phyloP scores from a whole-genome alignment of 2,329 filamentous ascomycete genomes.

The Penicillium sp. region DNA sequence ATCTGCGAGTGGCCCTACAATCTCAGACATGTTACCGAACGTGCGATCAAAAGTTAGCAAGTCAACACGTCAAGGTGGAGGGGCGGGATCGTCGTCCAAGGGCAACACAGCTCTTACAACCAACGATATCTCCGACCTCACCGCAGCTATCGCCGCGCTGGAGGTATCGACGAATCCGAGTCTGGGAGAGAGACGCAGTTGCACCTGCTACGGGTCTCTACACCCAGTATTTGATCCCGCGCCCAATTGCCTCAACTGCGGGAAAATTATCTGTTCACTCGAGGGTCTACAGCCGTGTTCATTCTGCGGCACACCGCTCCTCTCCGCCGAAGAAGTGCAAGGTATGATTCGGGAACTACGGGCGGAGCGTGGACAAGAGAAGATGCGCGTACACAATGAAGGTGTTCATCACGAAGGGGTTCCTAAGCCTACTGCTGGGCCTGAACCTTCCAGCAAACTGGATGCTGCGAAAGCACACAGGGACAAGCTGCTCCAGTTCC shows the following conservation, averaged over 20 bases:
- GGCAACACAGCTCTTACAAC: slow-evolving; percentile 34
- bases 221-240: slow-evolving; percentile 88
- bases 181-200: slow-evolving; percentile 64
- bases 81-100: slow-evolving; percentile 66
- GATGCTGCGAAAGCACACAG: slow-evolving; percentile 72
- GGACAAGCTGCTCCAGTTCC: slow-evolving; percentile 76
- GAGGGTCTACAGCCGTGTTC: slow-evolving; percentile 94
- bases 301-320: slow-evolving; percentile 73
- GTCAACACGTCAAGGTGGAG: slow-evolving; percentile 67
- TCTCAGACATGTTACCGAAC: slow-evolving; percentile 69
- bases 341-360: slow-evolving; percentile 80
- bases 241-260: slow-evolving; percentile 88
- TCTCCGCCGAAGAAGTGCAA: slow-evolving; percentile 72
- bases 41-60: slow-evolving; percentile 57
- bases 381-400: slow-evolving; percentile 75
- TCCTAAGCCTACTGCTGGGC: slow-evolving; percentile 26
- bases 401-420: slow-evolving; percentile 38
- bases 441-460: slow-evolving; percentile 52
- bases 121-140: slow-evolving; percentile 56
- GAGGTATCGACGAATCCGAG: slow-evolving; percentile 90
- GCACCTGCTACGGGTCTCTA: slow-evolving; percentile 81
- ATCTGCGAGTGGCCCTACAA: slow-evolving; percentile 72
- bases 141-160: slow-evolving; percentile 79
- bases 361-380: slow-evolving; percentile 82
- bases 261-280: slow-evolving; percentile 92